These are phyloP conservation scores for Yamadazyma sp. DNA, from an alignment of 1,139 yeast species.

Conservation along the genomic window DNA sequence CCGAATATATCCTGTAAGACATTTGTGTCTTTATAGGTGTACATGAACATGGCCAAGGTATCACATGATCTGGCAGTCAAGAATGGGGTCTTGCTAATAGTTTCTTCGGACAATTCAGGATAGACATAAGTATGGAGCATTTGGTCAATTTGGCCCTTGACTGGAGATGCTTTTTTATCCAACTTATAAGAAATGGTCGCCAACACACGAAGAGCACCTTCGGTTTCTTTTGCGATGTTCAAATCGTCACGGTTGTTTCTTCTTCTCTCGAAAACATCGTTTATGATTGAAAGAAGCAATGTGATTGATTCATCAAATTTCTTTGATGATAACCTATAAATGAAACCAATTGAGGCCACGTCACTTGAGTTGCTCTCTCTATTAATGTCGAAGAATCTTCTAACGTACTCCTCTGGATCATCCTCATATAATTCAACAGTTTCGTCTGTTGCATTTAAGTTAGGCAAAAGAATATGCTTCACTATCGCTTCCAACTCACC, in stretches of 20 bases:
- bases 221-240: conserved; percentile 40
- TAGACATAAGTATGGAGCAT: conserved; percentile 44
- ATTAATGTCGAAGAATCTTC: conserved; percentile 67
- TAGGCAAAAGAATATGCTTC: conserved; percentile 62
- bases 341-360: conserved; percentile 76
- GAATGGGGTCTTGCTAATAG: conserved; percentile 39
- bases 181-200: conserved; percentile 47
- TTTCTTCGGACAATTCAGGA: conserved; percentile 44
- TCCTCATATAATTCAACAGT: conserved; percentile 66
- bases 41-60: conserved; percentile 48
- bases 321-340: conserved; percentile 50
- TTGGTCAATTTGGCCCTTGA: conserved; percentile 46
- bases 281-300: conserved; percentile 46
- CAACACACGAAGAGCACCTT: conserved; percentile 53
- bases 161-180: conserved; percentile 40
- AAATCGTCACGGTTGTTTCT: conserved; percentile 30
- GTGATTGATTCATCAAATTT: conserved; percentile 47
- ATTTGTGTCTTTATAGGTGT: conserved; percentile 37
- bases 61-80: conserved; percentile 59
- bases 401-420: conserved; percentile 71
- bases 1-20: conserved; percentile 47
- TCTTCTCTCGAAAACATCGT: conserved; percentile 50
- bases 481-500: conserved; percentile 60
- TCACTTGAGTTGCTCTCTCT: conserved; percentile 77
- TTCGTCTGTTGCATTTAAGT: conserved; percentile 55